Evolutionary conservation across 441 rosid species (phyloP), one percentile per base, ranked within the genome.

Genomic region (Adansonia gregorii): DNA sequence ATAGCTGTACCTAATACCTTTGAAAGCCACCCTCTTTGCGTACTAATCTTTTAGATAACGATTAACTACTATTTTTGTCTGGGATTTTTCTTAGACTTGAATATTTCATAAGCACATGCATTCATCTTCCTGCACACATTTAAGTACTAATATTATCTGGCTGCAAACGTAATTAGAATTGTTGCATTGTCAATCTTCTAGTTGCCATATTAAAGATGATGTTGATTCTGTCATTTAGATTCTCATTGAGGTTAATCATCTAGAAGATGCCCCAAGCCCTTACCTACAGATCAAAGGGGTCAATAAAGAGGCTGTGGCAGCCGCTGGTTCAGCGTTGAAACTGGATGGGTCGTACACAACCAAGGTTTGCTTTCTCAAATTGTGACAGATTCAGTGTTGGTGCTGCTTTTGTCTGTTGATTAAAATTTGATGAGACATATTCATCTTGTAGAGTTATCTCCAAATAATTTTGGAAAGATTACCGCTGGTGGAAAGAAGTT

Each of bases 221-320:
- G 66, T 35, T 79, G 69, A 35, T 80, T 27, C 51, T 65, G 49
- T 72, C 69, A 54, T 56, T 41, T 74, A 97, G 99, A 92, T 97
- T 81, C 97, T 97, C 55, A 82, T 93, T 41, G 99, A 94, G 90
- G 97, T 94, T 72, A 97, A 97, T 85, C 95, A 91, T 84, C 93
- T 97, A 73, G 93, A 93, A 90, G 97, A 91, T 81, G 87, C 76
- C 74, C 88, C 93, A 22, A 86, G 87, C 83, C 94, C 98, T 20
- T 97, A 92, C 85, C 73, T 97, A 76, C 99, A 97, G 84, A 97
- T 97, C 74, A 97, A 97, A 89, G 99, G 99, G 78, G 93, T 94
- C 69, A 85, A 90, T 83, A 97, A 5, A 85, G 99, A 94, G 81
- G 94, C 94, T 43, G 99, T 97, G 71, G 90, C 91, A 10, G 92